Conservation (phyloP, 2,329 filamentous ascomycete species). For the Fusarium coffeatum region DNA sequence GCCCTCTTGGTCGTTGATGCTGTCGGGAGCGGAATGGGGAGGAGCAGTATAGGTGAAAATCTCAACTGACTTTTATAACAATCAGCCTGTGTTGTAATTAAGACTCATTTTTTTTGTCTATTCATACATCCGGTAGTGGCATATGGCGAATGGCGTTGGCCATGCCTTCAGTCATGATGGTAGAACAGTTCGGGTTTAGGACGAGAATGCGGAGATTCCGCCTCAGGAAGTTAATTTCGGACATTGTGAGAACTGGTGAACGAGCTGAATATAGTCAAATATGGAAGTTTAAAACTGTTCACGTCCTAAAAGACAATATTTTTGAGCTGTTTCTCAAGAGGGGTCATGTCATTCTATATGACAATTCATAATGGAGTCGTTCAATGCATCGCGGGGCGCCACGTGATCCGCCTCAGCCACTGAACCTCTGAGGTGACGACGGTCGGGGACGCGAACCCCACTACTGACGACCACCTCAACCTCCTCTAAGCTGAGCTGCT, state of each 20-base stretch:
- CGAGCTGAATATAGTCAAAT: not conserved
- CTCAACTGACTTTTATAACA: constrained; percentile 55
- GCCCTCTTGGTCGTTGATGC: constrained; percentile 82
- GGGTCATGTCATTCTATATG: constrained; percentile 16
- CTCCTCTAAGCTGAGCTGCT: constrained; percentile 46
- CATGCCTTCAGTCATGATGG: constrained; percentile 76
- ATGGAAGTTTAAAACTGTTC: not conserved
- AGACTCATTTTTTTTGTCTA: not conserved
- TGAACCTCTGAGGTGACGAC: constrained; percentile 55
- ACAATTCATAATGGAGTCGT: constrained; percentile 5
- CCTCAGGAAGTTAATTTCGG: constrained; percentile 31
- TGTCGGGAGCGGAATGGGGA: constrained; percentile 70
- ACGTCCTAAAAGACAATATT: not conserved
- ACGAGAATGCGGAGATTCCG: constrained; percentile 66
- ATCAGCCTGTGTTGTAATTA: constrained; percentile 30
- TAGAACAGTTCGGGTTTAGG: constrained; percentile 83
- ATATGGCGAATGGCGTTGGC: constrained; percentile 60
- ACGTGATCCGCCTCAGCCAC: constrained; percentile 53
- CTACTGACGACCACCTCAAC: constrained; percentile 51
- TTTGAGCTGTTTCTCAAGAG: constrained; percentile 7
- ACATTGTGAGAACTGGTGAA: constrained; percentile 24
- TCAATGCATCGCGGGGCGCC: constrained; percentile 43
- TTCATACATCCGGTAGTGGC: constrained; percentile 46
- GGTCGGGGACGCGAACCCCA: constrained; percentile 50
- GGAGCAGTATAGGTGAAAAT: constrained; percentile 73